These are phyloP conservation scores for Diospyros lotus DNA, from an alignment of 148 eudicot species.

Conservation along the genomic window DNA sequence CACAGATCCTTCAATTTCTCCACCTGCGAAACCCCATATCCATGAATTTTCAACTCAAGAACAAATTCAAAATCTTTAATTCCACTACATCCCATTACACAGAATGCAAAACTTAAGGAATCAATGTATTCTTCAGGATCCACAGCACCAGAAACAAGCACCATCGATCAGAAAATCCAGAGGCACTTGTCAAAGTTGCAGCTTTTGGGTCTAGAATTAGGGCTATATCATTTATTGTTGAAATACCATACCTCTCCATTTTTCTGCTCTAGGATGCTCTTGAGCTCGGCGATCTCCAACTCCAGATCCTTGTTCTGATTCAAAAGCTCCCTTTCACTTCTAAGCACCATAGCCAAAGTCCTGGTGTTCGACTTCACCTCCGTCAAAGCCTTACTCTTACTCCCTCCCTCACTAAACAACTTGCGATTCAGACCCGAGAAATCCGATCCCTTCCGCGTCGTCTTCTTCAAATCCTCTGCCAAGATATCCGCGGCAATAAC, in stretches of 20 bases:
- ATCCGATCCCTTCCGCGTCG: constrained; percentile 27
- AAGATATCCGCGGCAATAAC: constrained; percentile 41
- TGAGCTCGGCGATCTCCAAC: constrained; percentile 48
- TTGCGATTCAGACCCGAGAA: constrained; percentile 51
- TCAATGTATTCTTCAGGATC: not conserved
- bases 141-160: not conserved
- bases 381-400: constrained; percentile 53
- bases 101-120: not conserved
- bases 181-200: no score
- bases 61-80: not conserved
- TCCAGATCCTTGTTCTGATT: constrained; percentile 62
- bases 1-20: constrained; percentile 90
- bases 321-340: constrained; percentile 89
- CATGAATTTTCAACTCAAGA: not conserved
- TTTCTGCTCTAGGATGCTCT: constrained; percentile 45
- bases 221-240: no score
- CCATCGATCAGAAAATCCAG: not conserved
- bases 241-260: constrained; percentile 45
- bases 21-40: constrained; percentile 35
- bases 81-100: not conserved
- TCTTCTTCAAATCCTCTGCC: constrained; percentile 63
- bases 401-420: constrained; percentile 46
- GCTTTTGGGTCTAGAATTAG: no score
- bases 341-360: constrained; percentile 73
- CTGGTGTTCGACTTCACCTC: constrained; percentile 82